These are phyloP conservation scores for Lantana camara DNA, from an alignment of 257 asterid species.

Conservation along the genomic window DNA sequence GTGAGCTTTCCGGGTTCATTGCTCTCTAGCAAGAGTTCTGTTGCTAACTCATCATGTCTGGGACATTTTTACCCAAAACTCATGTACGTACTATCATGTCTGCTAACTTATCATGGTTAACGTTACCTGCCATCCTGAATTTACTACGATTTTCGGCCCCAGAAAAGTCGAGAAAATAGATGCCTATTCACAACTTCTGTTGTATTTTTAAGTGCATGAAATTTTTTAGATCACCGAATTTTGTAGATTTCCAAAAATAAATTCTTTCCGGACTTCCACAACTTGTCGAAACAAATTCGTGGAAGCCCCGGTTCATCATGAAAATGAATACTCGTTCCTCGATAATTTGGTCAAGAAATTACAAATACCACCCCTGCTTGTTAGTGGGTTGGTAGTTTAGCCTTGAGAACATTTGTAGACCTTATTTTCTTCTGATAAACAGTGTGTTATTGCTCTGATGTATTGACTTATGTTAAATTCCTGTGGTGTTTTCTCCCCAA, in stretches of 20 bases:
- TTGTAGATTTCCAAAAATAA: constrained; percentile 23
- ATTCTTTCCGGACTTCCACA: not conserved
- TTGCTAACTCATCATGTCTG: too few species aligned
- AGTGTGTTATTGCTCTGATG: too few species aligned
- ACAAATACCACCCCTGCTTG: not conserved
- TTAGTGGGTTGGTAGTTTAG: not conserved
- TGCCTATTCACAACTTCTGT: not conserved
- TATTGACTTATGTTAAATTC: constrained; percentile 21
- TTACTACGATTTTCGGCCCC: too few species aligned
- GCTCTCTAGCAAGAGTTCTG: too few species aligned
- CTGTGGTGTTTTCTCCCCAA: too few species aligned
- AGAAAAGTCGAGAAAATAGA: too few species aligned
- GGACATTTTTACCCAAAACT: too few species aligned
- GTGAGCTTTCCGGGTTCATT: too few species aligned
- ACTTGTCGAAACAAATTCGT: not conserved
- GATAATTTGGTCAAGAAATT: not conserved
- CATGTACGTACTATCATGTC: too few species aligned
- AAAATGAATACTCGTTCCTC: too few species aligned
- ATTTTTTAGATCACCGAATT: not conserved
- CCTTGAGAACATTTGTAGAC: not conserved
- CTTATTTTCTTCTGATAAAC: not conserved
- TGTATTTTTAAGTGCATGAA: constrained; percentile 20
- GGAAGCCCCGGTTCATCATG: not conserved
- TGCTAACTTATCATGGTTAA: too few species aligned
- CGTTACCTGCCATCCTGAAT: too few species aligned